These are phyloP conservation scores for Solanum ahanhuiri DNA, from an alignment of 257 asterid genomes.

Conservation along the genomic window DNA sequence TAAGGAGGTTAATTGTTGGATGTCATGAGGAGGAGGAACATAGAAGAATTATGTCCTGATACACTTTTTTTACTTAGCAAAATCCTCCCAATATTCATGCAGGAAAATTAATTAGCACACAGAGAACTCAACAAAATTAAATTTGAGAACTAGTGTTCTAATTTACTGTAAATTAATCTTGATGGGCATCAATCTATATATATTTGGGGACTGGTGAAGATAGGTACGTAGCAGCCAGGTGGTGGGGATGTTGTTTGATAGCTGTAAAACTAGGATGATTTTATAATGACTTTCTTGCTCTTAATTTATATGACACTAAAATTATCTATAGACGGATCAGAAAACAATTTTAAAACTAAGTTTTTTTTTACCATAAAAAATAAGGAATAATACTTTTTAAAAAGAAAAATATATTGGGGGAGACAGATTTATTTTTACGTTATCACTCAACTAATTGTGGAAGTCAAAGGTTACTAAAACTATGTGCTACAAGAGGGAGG, in stretches of 20 bases:
- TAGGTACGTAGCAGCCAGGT: not conserved
- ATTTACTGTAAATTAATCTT: not conserved
- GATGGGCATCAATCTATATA: not conserved
- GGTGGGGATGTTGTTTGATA: not conserved
- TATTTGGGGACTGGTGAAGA: not conserved
- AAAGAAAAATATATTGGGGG: not conserved
- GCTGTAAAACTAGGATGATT: not conserved
- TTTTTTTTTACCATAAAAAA: no score
- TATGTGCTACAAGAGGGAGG: slow-evolving; percentile 1
- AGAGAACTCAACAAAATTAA: not conserved
- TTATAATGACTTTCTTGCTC: not conserved
- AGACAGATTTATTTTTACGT: not conserved
- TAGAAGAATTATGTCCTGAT: not conserved
- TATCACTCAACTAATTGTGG: not conserved
- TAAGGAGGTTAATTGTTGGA: slow-evolving; percentile 1
- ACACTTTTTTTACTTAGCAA: not conserved
- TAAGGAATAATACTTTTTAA: not conserved
- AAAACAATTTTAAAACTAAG: no score
- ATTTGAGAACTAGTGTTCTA: not conserved
- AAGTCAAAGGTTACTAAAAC: slow-evolving; percentile 11
- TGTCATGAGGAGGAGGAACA: slow-evolving; percentile 7
- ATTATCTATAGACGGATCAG: no score
- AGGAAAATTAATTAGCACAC: not conserved
- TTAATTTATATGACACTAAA: no score
- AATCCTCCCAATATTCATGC: not conserved